Base-by-base conservation (phyloP, 352 stramenopile species). In the Thalassiosira sp. region DNA sequence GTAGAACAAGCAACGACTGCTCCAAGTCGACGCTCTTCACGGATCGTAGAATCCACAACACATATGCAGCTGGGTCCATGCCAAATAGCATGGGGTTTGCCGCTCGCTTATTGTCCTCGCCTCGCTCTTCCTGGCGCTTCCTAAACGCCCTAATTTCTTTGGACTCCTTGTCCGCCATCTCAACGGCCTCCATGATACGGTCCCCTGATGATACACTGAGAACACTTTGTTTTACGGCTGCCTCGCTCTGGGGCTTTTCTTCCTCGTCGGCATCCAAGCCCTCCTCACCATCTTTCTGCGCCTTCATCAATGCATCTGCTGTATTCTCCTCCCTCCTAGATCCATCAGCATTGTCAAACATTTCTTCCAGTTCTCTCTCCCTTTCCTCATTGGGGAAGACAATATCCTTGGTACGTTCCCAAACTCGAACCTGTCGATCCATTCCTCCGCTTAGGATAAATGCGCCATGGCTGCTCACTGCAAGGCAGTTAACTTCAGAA, bases 331-430 rank as follows among this genome's bases (percentile, higher is more conserved):
- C 81, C 33, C 85, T 84, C 31, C 59, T 72, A 40, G 70, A 71
- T 28, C 64, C 70, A 69, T 85, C 76, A n/a, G 89, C 75, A 35
- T 85, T 80, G 61, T 93, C 96, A 77, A 99, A 98, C 52, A 98
- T 93, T 58, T 95, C 87, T 69, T 99, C 89, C 0, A 98, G 85
- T 71, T 98, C 94, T 67, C 96, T 94, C 69, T 98, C 96, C 61
- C 93, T 93, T 79, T 99, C 96, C 90, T 99, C 97, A 61, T 99
- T 96, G 11, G 98, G 89, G 72, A 99, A 99, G 6, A 99, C 96
- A 40, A 95, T 94, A 72, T 97, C 93, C 51, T 98, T 95, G n/a
- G 95, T 98, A 27, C 97, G 91, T 67, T 98, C 87, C 90, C 98
- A 99, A 59, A 98, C 95, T 72, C 96, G 92, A 25, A 99, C 88